Evolutionary conservation across 495 filamentous ascomycete genomes (phyloP), one percentile per base, ranked within the genome.

Genomic region (Neurospora hispaniola): DNA sequence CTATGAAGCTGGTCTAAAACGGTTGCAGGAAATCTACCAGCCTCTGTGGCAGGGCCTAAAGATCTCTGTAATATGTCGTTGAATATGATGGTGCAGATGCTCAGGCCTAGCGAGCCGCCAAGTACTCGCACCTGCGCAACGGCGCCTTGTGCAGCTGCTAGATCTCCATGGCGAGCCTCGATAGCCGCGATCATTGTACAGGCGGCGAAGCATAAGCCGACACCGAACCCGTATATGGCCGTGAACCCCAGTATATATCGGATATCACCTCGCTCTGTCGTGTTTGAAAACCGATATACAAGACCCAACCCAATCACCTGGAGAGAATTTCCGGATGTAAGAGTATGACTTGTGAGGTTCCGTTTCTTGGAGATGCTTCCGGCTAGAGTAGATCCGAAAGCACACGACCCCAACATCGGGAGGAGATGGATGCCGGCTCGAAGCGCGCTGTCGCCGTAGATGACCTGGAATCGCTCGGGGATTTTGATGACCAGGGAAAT

Each of bases 381-480:
- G 10, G 83, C 83, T 4, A 86, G 71, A 44, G 83, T 85, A 7
- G 87, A 86, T 6, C 86, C 86, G 27, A 89, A 76, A 4, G 88
- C 86, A 42, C 76, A 86, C 62, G 77, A 79, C 27, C 80, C 85
- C 5, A 89, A 79, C 78, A 89, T 84, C 2, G 88, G 88, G 5
- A 91, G 82, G 39, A 93, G 79, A 41, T 88, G 82, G 18, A 90
- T 78, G 18, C 89, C 90, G 0, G 90, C 86, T 23, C 74, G 73
- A 70, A 86, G 78, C 5, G 86, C 77, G 71, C 74, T 83, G 75
- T 85, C 84, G 7, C 78, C 80, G 69, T 88, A 84, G 18, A 90
- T 84, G 38, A 89, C 81, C 72, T 90, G 88, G 42, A 90, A 87
- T 62, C 87, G 85, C 72, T 90, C 85, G 5, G 90, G 88, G 9